phyloP scores from a whole-genome alignment of 257 asterid genomes.

The Solanum piurae region DNA sequence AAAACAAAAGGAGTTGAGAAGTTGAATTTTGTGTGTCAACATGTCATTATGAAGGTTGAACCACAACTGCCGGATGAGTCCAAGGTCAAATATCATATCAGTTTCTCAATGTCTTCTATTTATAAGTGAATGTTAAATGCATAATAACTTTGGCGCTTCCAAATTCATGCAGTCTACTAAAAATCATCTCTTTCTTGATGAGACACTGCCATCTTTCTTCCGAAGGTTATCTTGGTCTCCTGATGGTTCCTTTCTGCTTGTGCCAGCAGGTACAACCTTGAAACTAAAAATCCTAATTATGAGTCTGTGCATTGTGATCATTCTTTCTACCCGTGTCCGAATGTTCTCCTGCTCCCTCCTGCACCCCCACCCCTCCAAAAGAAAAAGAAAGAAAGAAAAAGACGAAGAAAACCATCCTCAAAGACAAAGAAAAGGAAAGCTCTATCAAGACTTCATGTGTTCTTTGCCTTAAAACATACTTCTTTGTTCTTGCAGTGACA shows the following conservation, averaged over 20 bases:
- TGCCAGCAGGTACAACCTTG: conserved; percentile 72
- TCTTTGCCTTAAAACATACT: neutral
- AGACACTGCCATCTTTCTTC: conserved; percentile 91
- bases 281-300: neutral
- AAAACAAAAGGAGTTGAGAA: conserved; percentile 74
- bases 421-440: neutral
- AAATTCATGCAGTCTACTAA: conserved; percentile 49
- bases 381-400: neutral
- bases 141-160: neutral
- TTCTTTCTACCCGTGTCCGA: neutral
- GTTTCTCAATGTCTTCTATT: neutral
- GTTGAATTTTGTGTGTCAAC: conserved; percentile 71
- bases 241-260: conserved; percentile 90
- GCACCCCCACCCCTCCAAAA: neutral
- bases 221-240: conserved; percentile 98
- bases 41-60: conserved; percentile 68
- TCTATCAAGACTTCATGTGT: neutral
- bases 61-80: conserved; percentile 52
- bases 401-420: neutral
- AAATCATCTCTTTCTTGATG: conserved; percentile 90
- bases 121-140: neutral
- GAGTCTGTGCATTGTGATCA: neutral
- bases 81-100: conserved; percentile 42
- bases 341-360: neutral
- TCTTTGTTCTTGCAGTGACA: neutral